These are phyloP conservation scores for Scheffersomyces cryptocercus DNA, from an alignment of 1,139 yeast species.

Conservation along the genomic window DNA sequence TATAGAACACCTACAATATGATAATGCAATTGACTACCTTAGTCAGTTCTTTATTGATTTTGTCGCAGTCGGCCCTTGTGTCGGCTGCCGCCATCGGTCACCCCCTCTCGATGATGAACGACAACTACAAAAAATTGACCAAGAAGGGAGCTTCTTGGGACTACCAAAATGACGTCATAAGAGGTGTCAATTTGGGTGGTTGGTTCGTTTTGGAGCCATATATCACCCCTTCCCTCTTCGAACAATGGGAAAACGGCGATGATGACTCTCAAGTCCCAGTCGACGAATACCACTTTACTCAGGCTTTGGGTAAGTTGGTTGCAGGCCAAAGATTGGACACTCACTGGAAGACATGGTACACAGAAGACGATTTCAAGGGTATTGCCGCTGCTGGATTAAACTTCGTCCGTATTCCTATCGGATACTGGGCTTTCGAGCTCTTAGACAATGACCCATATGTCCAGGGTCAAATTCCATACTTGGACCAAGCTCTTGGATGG, in stretches of 20 bases:
- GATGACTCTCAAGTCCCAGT: conserved; percentile 58
- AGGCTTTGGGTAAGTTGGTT: conserved; percentile 59
- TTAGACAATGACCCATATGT: conserved; percentile 80
- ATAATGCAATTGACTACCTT: not conserved
- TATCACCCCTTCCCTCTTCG: conserved; percentile 82
- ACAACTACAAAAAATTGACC: conserved; percentile 8
- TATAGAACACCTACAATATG: not conserved
- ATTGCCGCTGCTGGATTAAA: conserved; percentile 74
- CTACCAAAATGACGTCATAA: conserved; percentile 52
- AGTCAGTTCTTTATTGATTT: not conserved
- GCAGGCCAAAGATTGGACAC: conserved; percentile 52
- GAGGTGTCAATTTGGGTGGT: conserved; percentile 89
- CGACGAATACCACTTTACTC: conserved; percentile 79
- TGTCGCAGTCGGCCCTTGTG: not conserved
- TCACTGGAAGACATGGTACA: conserved; percentile 84
- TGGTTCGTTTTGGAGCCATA: conserved; percentile 87
- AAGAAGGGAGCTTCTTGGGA: conserved; percentile 33
- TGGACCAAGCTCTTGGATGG: conserved; percentile 81
- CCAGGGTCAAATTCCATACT: conserved; percentile 73
- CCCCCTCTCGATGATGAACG: conserved; percentile 8
- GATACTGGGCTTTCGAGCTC: conserved; percentile 89
- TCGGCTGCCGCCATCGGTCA: conserved; percentile 5
- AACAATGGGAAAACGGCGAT: conserved; percentile 34
- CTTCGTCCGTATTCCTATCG: conserved; percentile 87
- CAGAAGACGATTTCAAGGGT: conserved; percentile 66